These are phyloP conservation scores for Dioscorea zingiberensis DNA, from an alignment of 106 monocot species.

Conservation along the genomic window DNA sequence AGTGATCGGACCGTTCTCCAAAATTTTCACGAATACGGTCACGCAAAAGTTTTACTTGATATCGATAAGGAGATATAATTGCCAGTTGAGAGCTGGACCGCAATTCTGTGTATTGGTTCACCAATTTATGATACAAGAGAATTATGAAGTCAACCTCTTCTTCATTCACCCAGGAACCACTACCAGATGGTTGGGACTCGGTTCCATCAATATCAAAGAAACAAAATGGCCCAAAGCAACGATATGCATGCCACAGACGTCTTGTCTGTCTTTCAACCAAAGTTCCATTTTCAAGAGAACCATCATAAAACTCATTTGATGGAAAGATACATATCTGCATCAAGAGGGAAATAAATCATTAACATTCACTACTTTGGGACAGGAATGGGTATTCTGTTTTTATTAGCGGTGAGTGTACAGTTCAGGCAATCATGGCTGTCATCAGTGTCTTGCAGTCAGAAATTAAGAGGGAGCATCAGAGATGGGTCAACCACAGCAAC, in stretches of 20 bases:
- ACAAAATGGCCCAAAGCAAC: constrained; percentile 91
- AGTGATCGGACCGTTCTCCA: constrained; percentile 57
- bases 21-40: constrained; percentile 58
- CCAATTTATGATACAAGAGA: constrained; percentile 64
- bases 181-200: constrained; percentile 69
- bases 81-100: constrained; percentile 66
- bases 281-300: constrained; percentile 68
- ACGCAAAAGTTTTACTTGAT: constrained; percentile 82
- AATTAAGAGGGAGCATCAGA: no score
- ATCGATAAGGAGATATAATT: constrained; percentile 78
- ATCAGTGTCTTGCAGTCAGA: no score
- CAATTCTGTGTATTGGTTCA: constrained; percentile 47
- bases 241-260: constrained; percentile 62
- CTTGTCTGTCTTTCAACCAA: constrained; percentile 51
- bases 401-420: no score
- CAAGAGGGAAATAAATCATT: not conserved
- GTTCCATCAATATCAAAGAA: constrained; percentile 83
- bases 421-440: no score
- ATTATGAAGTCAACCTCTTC: constrained; percentile 76
- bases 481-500: not conserved
- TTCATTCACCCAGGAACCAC: constrained; percentile 84
- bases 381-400: no score
- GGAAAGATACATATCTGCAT: constrained; percentile 87
- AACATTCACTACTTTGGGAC: no score
- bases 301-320: constrained; percentile 81